Conservation (phyloP, 2,329 filamentous ascomycete species). For the Diplocarpon rosae region DNA sequence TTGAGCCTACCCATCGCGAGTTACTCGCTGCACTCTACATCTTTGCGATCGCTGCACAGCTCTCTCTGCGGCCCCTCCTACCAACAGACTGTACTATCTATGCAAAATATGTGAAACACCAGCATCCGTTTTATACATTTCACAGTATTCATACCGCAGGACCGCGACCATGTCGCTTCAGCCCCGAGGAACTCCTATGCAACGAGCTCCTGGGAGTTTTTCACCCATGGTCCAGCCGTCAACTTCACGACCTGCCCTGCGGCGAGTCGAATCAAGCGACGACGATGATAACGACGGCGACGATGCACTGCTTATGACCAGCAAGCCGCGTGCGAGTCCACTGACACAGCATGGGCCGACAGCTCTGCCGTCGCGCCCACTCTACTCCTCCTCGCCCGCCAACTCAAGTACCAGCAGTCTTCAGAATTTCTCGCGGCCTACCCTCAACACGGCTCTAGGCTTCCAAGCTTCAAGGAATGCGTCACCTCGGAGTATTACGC, state of each 20-base stretch:
- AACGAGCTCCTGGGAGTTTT: slow-evolving; percentile 26
- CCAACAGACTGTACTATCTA: too few species aligned
- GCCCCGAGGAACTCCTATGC: slow-evolving; percentile 13
- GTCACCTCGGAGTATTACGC: slow-evolving; percentile 34
- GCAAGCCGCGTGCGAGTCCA: slow-evolving; percentile 33
- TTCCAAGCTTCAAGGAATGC: slow-evolving; percentile 23
- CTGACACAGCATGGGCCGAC: slow-evolving; percentile 19
- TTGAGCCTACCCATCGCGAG: too few species aligned
- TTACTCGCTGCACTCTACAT: too few species aligned
- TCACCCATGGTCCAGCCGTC: slow-evolving; percentile 27
- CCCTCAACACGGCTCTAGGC: slow-evolving; percentile 10
- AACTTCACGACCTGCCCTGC: slow-evolving; percentile 30
- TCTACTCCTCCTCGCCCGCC: slow-evolving; percentile 37
- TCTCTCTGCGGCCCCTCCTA: too few species aligned
- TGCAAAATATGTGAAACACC: neutral
- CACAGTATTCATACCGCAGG: neutral
- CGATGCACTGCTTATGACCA: slow-evolving; percentile 31
- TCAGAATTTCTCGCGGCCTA: slow-evolving; percentile 50
- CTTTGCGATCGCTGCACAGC: too few species aligned
- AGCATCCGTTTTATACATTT: neutral
- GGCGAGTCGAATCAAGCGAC: slow-evolving; percentile 36
- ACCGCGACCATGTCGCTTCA: slow-evolving; percentile 15
- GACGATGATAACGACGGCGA: slow-evolving; percentile 31
- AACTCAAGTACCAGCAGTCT: slow-evolving; percentile 36
- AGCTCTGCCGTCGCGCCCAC: slow-evolving; percentile 32